These are phyloP conservation scores for Solanum pennellii DNA, from an alignment of 257 asterid genomes.

Conservation along the genomic window DNA sequence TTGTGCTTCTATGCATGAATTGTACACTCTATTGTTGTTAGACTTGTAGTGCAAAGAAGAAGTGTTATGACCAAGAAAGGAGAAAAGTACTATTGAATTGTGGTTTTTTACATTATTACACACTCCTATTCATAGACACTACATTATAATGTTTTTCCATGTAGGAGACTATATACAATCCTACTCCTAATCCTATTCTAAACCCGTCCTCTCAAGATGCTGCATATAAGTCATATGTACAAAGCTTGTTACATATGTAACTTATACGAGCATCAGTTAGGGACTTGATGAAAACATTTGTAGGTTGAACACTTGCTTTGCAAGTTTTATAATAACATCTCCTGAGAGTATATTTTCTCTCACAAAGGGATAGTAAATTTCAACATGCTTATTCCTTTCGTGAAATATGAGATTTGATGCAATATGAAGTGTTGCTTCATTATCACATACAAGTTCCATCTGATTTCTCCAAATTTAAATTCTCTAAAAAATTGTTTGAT, in stretches of 20 bases:
- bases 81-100: neutral
- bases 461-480: neutral
- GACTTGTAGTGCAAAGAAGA: neutral
- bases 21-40: neutral
- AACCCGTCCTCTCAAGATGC: neutral
- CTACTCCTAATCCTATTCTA: neutral
- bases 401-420: neutral
- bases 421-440: neutral
- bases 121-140: neutral
- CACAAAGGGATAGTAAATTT: neutral
- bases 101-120: neutral
- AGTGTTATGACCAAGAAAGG: neutral
- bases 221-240: neutral
- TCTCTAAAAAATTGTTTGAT: neutral
- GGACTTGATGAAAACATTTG: neutral
- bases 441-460: neutral
- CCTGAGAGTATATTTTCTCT: neutral
- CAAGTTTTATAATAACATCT: neutral
- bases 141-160: neutral
- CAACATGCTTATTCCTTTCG: neutral
- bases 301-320: neutral
- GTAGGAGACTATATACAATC: neutral
- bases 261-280: neutral
- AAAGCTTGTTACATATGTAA: neutral
- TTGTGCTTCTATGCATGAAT: neutral